Evolutionary conservation across 805 yeast species (phyloP).

Genomic region (Candida ficus): DNA sequence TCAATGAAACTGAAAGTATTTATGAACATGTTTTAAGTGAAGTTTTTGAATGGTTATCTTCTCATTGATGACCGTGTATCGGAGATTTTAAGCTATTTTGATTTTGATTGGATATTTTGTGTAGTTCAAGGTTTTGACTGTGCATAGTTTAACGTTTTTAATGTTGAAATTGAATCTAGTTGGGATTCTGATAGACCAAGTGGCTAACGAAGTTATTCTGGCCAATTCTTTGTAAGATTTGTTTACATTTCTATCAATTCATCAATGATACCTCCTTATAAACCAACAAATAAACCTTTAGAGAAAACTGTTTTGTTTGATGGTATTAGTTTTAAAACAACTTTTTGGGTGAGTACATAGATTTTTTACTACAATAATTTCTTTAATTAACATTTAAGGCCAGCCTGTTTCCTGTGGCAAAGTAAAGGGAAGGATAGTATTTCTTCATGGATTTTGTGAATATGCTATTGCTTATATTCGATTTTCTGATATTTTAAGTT

Average conservation of each 20-base stretch:
- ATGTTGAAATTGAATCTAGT: too few relatives aligned
- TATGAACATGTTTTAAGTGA: slow-evolving; percentile 15
- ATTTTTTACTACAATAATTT: neutral
- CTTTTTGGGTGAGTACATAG: slow-evolving; percentile 4
- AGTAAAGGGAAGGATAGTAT: slow-evolving; percentile 49
- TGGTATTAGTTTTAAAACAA: slow-evolving; percentile 2
- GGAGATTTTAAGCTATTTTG: too few relatives aligned
- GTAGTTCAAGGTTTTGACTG: too few relatives aligned
- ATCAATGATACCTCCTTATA: too few relatives aligned
- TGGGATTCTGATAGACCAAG: too few relatives aligned
- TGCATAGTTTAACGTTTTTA: too few relatives aligned
- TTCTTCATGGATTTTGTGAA: slow-evolving; percentile 73
- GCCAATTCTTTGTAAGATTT: too few relatives aligned
- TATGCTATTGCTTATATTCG: slow-evolving; percentile 43
- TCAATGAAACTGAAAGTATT: slow-evolving; percentile 17
- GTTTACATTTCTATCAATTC: too few relatives aligned
- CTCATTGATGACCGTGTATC: slow-evolving; percentile 23
- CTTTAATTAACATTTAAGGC: too few relatives aligned
- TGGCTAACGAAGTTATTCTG: too few relatives aligned
- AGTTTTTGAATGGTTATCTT: slow-evolving; percentile 16
- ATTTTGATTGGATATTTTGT: too few relatives aligned
- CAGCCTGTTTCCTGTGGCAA: slow-evolving; percentile 28
- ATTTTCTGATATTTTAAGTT: slow-evolving; percentile 46
- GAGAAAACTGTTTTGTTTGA: neutral
- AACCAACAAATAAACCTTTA: neutral